These are phyloP conservation scores for Penicillium waksmanii DNA, from an alignment of 495 filamentous ascomycete genomes.

Conservation along the genomic window DNA sequence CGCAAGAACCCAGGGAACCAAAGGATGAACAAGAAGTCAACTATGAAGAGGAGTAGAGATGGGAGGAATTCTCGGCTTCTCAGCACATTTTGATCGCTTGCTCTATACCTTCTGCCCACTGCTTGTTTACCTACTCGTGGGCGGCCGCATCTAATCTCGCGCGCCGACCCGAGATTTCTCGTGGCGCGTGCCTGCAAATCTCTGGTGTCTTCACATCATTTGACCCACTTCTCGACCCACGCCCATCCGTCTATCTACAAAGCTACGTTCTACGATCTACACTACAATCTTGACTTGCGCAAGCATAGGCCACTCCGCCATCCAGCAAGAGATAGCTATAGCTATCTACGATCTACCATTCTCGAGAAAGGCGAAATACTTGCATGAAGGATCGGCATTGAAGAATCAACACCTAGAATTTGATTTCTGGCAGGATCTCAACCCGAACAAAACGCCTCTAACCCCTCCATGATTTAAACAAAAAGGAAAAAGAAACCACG, in stretches of 20 bases:
- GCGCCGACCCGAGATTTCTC: constrained; percentile 2
- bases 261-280: background rate
- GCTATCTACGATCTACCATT: background rate
- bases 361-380: background rate
- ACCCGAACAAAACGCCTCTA: background rate
- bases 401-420: background rate
- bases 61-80: background rate
- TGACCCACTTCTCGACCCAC: constrained; percentile 2
- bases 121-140: background rate
- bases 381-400: background rate
- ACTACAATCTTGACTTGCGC: background rate
- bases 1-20: constrained; percentile 89
- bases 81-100: background rate
- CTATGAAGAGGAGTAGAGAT: constrained; percentile 50
- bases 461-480: background rate
- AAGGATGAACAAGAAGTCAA: constrained; percentile 76
- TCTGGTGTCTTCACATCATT: constrained; percentile 5
- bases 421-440: too few relatives aligned
- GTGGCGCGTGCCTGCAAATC: constrained; percentile 5
- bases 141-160: background rate
- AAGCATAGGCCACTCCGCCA: background rate
- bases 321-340: background rate
- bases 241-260: background rate
- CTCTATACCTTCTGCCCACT: background rate
- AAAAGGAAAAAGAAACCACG: background rate